phyloP scores from a whole-genome alignment of 2,329 filamentous ascomycete species.

The Alternaria sp. region DNA sequence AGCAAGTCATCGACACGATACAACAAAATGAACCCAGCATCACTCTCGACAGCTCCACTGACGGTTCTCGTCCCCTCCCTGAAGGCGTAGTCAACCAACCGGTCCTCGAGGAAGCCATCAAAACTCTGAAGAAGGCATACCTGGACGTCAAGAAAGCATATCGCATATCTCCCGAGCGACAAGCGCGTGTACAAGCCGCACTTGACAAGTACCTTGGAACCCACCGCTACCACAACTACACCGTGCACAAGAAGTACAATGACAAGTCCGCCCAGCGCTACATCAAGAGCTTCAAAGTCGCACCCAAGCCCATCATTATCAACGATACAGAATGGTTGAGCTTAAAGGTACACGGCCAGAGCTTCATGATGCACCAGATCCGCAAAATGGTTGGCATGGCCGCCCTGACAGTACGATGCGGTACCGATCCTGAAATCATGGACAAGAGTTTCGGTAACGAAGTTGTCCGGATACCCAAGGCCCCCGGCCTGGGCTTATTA shows the following conservation, averaged over 20 bases:
- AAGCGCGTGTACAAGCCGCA: slow-evolving; percentile 75
- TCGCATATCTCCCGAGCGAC: slow-evolving; percentile 74
- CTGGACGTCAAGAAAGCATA: slow-evolving; percentile 83
- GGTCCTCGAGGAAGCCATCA: slow-evolving; percentile 53
- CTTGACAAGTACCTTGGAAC: slow-evolving; percentile 82
- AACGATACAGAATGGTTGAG: slow-evolving; percentile 94
- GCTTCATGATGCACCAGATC: slow-evolving; percentile 99
- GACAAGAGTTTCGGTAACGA: slow-evolving; percentile 72
- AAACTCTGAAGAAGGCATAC: slow-evolving; percentile 77
- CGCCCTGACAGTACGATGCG: slow-evolving; percentile 82
- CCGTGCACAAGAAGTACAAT: slow-evolving; percentile 79
- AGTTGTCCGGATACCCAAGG: slow-evolving; percentile 89
- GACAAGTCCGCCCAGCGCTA: slow-evolving; percentile 87
- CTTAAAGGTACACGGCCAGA: slow-evolving; percentile 94
- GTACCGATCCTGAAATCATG: slow-evolving; percentile 74
- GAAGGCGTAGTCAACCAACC: slow-evolving; percentile 35
- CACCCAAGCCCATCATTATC: slow-evolving; percentile 73
- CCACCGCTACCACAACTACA: slow-evolving; percentile 96
- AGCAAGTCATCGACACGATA: slow-evolving; percentile 31
- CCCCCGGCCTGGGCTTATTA: slow-evolving; percentile 84
- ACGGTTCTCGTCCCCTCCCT: slow-evolving; percentile 38
- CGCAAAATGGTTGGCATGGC: slow-evolving; percentile 98
- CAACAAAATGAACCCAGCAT: slow-evolving; percentile 34
- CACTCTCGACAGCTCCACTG: slow-evolving; percentile 35
- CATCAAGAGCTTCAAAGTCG: slow-evolving; percentile 88